Base-by-base conservation (phyloP, 805 yeast species). In the Zygosaccharomyces pseudorouxii region DNA sequence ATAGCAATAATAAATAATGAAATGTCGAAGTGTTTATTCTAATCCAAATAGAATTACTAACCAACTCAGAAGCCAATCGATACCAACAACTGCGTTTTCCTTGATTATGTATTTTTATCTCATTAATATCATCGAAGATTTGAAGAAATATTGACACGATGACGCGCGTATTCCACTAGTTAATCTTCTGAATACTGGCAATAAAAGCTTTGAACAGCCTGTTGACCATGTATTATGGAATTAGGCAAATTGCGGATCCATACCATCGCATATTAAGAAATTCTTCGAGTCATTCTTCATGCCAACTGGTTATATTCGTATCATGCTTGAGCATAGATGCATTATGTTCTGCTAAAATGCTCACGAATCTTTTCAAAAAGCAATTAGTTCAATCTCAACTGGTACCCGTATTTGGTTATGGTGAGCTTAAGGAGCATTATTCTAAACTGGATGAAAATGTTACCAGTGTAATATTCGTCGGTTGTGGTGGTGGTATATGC, bases 401-500 rank as follows among this genome's bases (percentile, higher is more conserved):
- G 45, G 81, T 89, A 9, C 99, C 99, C 0, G 92, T 93, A 9
- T 89, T 88, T 16, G 99, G 99, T 0, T 92, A 89, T 62, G 69
- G 82, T 9, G 97, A 89, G 56, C 70, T 95, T 53, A 81, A 79
- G 54, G 62, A 60, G 20, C 87, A 84, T 61, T 90, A 79, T 59
- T 48, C 55, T 4, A 75, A 75, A 47, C 69, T 93, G 38, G 97
- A 90, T 61, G 75, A 70, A 5, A 92, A 88, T 45, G 81, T 93
- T 6, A 71, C 81, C 4, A 89, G 84, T 58, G 85, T 92, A 16
- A 66, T 93, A 4, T 71, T 90, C 36, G 70, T 93, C 0, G 99
- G 99, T 0, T 93, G 97, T 69, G 99, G 99, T 11, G 95, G 95
- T 3, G 81, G 86, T 79, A 79, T 90, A 9, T 97, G 93, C 65